Conservation (phyloP, 805 yeast species). For the Candida tammaniensis region DNA sequence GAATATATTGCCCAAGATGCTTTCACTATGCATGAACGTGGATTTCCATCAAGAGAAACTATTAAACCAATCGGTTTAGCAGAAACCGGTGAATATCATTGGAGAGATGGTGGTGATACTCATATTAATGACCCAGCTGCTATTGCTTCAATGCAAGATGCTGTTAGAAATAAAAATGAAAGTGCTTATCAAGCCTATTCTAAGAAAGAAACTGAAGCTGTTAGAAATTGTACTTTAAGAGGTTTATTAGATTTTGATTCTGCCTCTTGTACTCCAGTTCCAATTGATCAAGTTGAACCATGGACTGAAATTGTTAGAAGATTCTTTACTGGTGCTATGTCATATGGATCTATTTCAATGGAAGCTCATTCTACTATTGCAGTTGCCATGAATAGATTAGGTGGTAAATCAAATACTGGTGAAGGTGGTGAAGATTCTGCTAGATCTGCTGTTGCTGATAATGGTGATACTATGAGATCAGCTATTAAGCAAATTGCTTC, state of each 20-base stretch:
- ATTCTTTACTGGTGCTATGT: constrained; percentile 99
- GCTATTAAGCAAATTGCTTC: constrained; percentile 97
- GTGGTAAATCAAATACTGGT: constrained; percentile 97
- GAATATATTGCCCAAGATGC: constrained; percentile 97
- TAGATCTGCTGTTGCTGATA: constrained; percentile 71
- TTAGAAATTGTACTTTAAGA: constrained; percentile 88
- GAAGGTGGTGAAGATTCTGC: constrained; percentile 99
- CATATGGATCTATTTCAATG: constrained; percentile 97
- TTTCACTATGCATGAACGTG: constrained; percentile 87
- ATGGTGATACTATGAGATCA: constrained; percentile 98
- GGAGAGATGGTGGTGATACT: constrained; percentile 98
- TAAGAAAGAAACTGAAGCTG: constrained; percentile 87
- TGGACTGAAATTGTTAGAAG: constrained; percentile 99
- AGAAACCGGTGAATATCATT: constrained; percentile 95
- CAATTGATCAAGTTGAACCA: constrained; percentile 97
- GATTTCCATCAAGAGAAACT: constrained; percentile 76
- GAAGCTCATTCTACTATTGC: constrained; percentile 98
- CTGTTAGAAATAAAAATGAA: constrained; percentile 96
- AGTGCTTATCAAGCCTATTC: constrained; percentile 87
- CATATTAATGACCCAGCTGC: constrained; percentile 95
- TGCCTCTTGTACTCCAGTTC: constrained; percentile 68
- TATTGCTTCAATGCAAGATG: constrained; percentile 93
- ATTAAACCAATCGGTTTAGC: constrained; percentile 74
- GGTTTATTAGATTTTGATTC: constrained; percentile 91
- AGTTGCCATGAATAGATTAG: constrained; percentile 96